A percentile compares a stretch with the other conserved stretches of the same genome.
Conservation (phyloP, 1,139 yeast genomes). For the Candida sanyaensis region DNA sequence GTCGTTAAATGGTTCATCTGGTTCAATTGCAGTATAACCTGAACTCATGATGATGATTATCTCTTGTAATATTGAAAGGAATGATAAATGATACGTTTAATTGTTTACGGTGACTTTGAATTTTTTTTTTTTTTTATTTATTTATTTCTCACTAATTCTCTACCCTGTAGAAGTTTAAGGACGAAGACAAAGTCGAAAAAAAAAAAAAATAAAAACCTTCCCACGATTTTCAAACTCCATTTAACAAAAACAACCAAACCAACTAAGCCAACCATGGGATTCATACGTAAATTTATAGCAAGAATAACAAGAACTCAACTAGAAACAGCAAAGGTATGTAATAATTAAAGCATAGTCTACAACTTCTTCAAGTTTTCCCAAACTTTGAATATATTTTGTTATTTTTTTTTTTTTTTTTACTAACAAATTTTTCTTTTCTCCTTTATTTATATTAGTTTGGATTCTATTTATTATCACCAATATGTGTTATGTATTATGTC, state of each 20-base stretch:
- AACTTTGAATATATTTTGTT: background rate
- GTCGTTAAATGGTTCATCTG: slow-evolving; percentile 22
- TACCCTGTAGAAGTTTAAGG: too few relatives aligned
- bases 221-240: background rate
- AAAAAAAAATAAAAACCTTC: too few relatives aligned
- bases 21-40: slow-evolving; percentile 30
- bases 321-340: slow-evolving; percentile 66
- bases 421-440: slow-evolving; percentile 16
- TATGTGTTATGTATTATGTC: slow-evolving; percentile 86
- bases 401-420: too few relatives aligned
- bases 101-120: background rate
- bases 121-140: background rate
- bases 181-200: too few relatives aligned
- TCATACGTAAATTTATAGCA: slow-evolving; percentile 27
- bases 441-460: slow-evolving; percentile 57
- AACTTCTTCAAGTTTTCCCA: background rate
- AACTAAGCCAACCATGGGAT: slow-evolving; percentile 9
- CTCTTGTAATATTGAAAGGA: too few relatives aligned
- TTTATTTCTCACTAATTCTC: background rate
- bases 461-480: slow-evolving; percentile 82
- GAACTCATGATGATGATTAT: slow-evolving; percentile 15
- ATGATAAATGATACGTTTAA: too few relatives aligned
- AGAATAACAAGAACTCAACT: slow-evolving; percentile 58
- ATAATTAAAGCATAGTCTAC: background rate
- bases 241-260: background rate